These are phyloP conservation scores for Discostella pseudostelligera DNA, from an alignment of 108 stramenopile genomes.

Conservation along the genomic window DNA sequence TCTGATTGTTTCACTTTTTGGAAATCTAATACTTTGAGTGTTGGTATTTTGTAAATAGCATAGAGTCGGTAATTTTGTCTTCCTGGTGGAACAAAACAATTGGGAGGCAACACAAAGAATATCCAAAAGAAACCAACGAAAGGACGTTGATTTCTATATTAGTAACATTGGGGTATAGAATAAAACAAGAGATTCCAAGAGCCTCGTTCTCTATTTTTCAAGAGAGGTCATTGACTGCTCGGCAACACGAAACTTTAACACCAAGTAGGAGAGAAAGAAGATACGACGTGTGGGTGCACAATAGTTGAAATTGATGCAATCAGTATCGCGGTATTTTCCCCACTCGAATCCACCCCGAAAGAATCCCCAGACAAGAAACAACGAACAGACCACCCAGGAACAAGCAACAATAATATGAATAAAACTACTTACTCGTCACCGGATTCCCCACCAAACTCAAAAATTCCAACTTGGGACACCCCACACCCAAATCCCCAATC, in stretches of 20 bases:
- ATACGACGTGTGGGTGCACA: conserved; percentile 22
- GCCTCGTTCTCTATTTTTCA: conserved; percentile 16
- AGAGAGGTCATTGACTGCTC: conserved; percentile 36
- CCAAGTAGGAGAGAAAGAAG: conserved; percentile 6
- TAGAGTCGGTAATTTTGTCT: conserved; percentile 83
- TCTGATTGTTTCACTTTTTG: conserved; percentile 66
- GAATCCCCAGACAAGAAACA: background rate
- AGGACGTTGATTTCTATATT: conserved; percentile 31
- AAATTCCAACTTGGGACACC: conserved; percentile 68
- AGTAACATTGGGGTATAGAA: conserved; percentile 19
- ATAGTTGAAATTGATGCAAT: conserved; percentile 12
- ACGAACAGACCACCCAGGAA: background rate
- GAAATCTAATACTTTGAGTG: conserved; percentile 76
- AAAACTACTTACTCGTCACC: conserved; percentile 74
- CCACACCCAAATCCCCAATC: conserved; percentile 64
- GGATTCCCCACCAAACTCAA: conserved; percentile 75
- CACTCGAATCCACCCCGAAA: background rate
- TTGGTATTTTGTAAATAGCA: conserved; percentile 65
- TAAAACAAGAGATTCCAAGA: background rate
- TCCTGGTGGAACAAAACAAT: conserved; percentile 35
- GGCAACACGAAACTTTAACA: conserved; percentile 4
- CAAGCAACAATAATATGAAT: conserved; percentile 9
- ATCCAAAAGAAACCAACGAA: conserved; percentile 17
- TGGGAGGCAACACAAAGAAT: background rate
- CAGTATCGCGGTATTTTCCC: background rate